Percentiles rank a stretch among this genome's conserved stretches.
Evolutionary conservation across 2,329 filamentous ascomycete genomes (phyloP).

Genomic region (Calonectria multiphialidica): DNA sequence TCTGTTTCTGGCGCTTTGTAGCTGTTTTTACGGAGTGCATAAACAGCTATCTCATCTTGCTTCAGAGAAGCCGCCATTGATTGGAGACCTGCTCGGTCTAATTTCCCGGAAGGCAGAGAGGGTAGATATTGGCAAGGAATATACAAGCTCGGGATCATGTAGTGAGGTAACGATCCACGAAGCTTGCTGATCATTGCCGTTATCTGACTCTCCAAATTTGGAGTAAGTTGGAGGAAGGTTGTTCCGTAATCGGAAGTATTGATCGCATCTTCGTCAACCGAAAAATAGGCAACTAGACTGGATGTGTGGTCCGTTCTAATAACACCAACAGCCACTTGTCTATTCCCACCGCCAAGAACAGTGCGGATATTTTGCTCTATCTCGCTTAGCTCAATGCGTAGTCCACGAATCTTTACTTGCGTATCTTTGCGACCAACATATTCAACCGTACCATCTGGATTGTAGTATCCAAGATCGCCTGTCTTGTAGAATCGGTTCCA

Average conservation of each 20-base stretch:
- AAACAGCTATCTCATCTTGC: not conserved
- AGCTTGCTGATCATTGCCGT: not conserved
- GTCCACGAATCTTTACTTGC: not conserved
- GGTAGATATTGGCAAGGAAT: not conserved
- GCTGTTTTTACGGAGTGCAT: not conserved
- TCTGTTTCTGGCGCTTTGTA: not conserved
- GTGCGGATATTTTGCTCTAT: not conserved
- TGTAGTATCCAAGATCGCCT: not conserved
- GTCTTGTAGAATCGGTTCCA: constrained; percentile 4
- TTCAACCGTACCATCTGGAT: not conserved
- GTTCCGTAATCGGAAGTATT: not conserved
- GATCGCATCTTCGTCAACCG: not conserved
- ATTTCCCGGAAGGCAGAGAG: not conserved
- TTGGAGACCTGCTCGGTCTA: not conserved
- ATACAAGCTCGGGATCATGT: not conserved
- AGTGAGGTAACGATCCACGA: not conserved
- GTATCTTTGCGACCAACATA: not conserved
- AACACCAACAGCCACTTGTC: not conserved
- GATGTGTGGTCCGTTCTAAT: not conserved
- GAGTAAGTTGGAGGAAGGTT: not conserved
- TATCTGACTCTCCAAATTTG: not conserved
- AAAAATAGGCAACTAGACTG: not conserved
- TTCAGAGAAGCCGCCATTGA: not conserved
- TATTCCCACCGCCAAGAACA: not conserved
- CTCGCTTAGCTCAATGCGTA: not conserved